Evolutionary conservation across 495 filamentous ascomycete genomes (phyloP), one percentile per base, ranked within the genome.

Genomic region (Talaromyces nanjingensis): DNA sequence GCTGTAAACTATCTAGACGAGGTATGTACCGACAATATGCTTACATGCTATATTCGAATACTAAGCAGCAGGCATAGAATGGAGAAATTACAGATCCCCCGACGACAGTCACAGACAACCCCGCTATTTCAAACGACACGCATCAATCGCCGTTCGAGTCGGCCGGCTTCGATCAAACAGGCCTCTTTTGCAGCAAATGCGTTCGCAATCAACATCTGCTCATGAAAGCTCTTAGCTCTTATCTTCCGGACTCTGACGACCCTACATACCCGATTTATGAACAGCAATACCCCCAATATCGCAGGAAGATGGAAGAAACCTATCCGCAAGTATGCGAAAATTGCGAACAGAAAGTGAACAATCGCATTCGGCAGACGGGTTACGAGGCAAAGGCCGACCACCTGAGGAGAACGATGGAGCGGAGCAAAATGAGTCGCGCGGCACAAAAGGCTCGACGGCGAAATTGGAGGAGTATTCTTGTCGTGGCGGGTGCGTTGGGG

Each of bases 71-170:
- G n/a, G 42, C 39, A 29, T 67, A 93, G 89, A 83, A 91, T 71
- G 92, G 92, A 69, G 82, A 93, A 60, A 91, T 96, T 54, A 90
- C 89, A 55, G 92, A 97, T 71, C 91, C 92, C 16, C 92, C 92
- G n/a, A 81, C 84, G 31, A 73, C 81, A 9, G 81, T 77, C 27
- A 79, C 76, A 18, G 75, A 76, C 31, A 63, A 77, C 5, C 63
- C 65, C 20, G 64, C 63, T 5, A 63, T 68, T 45, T 68, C 65
- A 9, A 65, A 70, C 42, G 71, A 65, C 66, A 71, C 69, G 63
- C 70, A 69, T 29, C 76, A 64, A 12, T 67, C 63, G 29, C 69
- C 66, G 65, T 73, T 72, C 72, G 76, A 72, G 64, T 70, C 69
- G 31, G 65, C 70, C 54, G 71, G 73, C 9, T 68, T 77, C 37